Evolutionary conservation across 2,329 filamentous ascomycete species (phyloP).

Genomic region (Epichloe gansuensis): DNA sequence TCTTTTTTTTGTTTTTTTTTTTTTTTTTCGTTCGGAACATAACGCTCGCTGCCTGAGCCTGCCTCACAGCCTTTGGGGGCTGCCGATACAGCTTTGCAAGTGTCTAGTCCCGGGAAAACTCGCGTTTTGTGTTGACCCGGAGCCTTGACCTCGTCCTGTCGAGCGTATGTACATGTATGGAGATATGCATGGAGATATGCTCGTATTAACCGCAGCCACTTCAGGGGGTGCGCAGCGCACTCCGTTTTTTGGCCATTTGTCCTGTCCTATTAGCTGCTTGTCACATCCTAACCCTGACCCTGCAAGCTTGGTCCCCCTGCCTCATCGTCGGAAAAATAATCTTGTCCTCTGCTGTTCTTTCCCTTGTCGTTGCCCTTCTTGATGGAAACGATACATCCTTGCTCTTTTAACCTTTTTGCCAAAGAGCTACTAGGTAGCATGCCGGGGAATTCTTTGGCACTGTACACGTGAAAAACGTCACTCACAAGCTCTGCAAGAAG

Average conservation of each 20-base stretch:
- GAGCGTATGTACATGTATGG: too few relatives aligned
- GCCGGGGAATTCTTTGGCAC: conserved; percentile 74
- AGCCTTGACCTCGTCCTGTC: too few relatives aligned
- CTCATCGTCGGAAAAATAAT: conserved; percentile 11
- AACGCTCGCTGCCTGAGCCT: not conserved
- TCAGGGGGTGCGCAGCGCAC: too few relatives aligned
- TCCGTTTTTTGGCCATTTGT: too few relatives aligned
- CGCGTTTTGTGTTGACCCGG: too few relatives aligned
- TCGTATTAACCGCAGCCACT: too few relatives aligned
- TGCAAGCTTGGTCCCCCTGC: conserved; percentile 7
- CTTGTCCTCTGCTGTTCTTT: conserved; percentile 6
- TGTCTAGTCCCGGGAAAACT: too few relatives aligned
- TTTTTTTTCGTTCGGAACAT: too few relatives aligned
- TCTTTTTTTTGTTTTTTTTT: too few relatives aligned
- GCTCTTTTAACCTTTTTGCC: conserved; percentile 61
- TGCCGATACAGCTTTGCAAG: not conserved
- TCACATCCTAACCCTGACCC: not conserved
- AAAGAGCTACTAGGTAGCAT: conserved; percentile 67
- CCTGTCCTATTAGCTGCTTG: too few relatives aligned
- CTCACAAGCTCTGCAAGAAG: conserved; percentile 44
- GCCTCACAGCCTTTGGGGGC: not conserved
- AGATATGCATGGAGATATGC: too few relatives aligned
- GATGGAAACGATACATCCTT: conserved; percentile 73
- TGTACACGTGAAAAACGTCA: conserved; percentile 66
- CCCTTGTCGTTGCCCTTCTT: conserved; percentile 71